Evolutionary conservation across 768 basidiomycete species (phyloP).

Genomic region (Termitomyces sp.): DNA sequence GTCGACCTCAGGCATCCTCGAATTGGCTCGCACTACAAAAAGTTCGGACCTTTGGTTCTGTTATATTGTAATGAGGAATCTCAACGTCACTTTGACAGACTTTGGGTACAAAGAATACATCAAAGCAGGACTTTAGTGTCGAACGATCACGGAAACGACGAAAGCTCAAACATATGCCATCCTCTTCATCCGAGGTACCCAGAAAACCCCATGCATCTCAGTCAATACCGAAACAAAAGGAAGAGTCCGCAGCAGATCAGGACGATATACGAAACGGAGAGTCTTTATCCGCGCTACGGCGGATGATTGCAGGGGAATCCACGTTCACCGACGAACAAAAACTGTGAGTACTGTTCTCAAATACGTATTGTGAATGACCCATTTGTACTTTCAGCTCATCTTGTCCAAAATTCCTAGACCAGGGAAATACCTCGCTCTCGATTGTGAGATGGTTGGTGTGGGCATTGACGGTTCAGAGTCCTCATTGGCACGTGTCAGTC

Average conservation of each 20-base stretch:
- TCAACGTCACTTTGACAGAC: slow-evolving; percentile 9
- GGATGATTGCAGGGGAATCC: slow-evolving; percentile 52
- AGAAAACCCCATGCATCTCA: slow-evolving; percentile 3
- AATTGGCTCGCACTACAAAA: slow-evolving; percentile 62
- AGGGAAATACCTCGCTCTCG: slow-evolving; percentile 79
- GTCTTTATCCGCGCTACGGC: slow-evolving; percentile 42
- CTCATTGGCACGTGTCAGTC: slow-evolving; percentile 81
- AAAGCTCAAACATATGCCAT: slow-evolving; percentile 24
- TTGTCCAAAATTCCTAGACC: slow-evolving; percentile 36
- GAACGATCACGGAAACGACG: slow-evolving; percentile 25
- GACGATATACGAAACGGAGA: slow-evolving; percentile 45
- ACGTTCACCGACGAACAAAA: slow-evolving; percentile 39
- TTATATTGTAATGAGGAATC: background rate
- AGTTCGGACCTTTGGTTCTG: slow-evolving; percentile 28
- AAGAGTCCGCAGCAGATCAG: slow-evolving; percentile 1
- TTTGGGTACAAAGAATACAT: slow-evolving; percentile 15
- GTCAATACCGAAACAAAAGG: background rate
- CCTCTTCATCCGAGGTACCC: slow-evolving; percentile 10
- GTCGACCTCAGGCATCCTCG: slow-evolving; percentile 39
- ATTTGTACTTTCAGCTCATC: background rate
- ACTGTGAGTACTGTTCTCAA: slow-evolving; percentile 36
- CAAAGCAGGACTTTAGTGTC: slow-evolving; percentile 5
- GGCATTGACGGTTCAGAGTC: slow-evolving; percentile 81
- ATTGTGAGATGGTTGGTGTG: slow-evolving; percentile 99
- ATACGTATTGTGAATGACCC: slow-evolving; percentile 9